Conservation (phyloP, 345 rosid species). For the Linum tenue region DNA sequence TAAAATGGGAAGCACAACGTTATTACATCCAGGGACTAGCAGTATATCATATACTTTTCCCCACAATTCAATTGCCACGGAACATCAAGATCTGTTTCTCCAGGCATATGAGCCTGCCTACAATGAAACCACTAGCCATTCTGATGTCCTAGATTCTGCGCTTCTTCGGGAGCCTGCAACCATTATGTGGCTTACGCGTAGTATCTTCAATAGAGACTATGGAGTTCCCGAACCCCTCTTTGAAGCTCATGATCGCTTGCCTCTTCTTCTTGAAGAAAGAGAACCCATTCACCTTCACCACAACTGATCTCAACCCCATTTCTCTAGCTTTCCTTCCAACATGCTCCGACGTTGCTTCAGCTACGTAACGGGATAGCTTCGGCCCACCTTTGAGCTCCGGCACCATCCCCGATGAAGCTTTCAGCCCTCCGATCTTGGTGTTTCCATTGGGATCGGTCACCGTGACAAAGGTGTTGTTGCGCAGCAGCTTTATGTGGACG, state of each 20-base stretch:
- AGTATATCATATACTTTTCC: no score
- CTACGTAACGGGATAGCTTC: constrained; percentile 51
- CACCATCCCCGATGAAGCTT: constrained; percentile 48
- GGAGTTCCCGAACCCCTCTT: constrained; percentile 60
- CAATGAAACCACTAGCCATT: no score
- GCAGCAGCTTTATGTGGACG: constrained; percentile 56
- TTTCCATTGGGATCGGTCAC: constrained; percentile 80
- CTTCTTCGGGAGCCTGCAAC: constrained; percentile 72
- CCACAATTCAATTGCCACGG: no score
- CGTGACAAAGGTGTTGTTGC: constrained; percentile 69
- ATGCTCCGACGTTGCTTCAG: constrained; percentile 88
- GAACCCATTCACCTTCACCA: constrained; percentile 74
- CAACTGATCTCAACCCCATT: constrained; percentile 71
- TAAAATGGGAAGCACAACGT: no score
- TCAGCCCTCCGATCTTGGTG: constrained; percentile 29
- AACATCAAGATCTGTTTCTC: no score
- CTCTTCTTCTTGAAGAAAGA: constrained; percentile 70
- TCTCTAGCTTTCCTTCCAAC: constrained; percentile 57
- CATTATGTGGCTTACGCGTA: constrained; percentile 76
- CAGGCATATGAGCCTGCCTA: no score
- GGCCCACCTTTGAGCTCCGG: constrained; percentile 51
- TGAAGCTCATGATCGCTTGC: constrained; percentile 67
- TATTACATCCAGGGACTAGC: no score
- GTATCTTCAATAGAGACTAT: constrained; percentile 71
- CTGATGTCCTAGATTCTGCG: constrained; percentile 42